Evolutionary conservation across 1,284 basidiomycete genomes (phyloP).

Genomic region (Fomes fomentarius): DNA sequence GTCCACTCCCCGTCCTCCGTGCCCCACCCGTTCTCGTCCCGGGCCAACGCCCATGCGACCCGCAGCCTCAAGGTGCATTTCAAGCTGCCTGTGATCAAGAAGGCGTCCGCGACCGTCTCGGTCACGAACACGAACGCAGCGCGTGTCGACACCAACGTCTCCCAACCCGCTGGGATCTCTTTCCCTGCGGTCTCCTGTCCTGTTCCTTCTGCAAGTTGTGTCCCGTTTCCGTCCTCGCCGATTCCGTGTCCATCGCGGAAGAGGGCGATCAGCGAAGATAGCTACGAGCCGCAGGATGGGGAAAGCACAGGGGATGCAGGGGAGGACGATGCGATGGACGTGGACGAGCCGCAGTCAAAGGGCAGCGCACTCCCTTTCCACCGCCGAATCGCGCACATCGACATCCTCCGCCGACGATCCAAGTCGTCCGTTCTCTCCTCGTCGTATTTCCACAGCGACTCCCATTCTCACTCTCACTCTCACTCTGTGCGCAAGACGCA

Average conservation of each 20-base stretch:
- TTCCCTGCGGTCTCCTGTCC: slow-evolving; percentile 9
- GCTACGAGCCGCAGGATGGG: slow-evolving; percentile 2
- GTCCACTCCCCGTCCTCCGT: slow-evolving; percentile 7
- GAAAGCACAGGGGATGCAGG: neutral
- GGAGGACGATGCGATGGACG: slow-evolving; percentile 5
- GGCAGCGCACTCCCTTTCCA: slow-evolving; percentile 2
- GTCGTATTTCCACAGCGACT: slow-evolving; percentile 27
- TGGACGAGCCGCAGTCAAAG: slow-evolving; percentile 2
- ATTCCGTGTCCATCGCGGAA: slow-evolving; percentile 27
- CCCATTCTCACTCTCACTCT: no score
- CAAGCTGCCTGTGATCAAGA: slow-evolving; percentile 23
- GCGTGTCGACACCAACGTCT: slow-evolving; percentile 15
- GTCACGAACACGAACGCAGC: slow-evolving; percentile 31
- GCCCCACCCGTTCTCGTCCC: slow-evolving; percentile 11
- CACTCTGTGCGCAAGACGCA: neutral
- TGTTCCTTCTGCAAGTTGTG: slow-evolving; percentile 18
- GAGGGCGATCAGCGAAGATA: slow-evolving; percentile 18
- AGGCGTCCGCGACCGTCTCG: slow-evolving; percentile 34
- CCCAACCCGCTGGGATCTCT: slow-evolving; percentile 1
- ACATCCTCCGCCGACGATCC: slow-evolving; percentile 26
- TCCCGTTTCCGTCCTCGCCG: slow-evolving; percentile 35
- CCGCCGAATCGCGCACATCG: slow-evolving; percentile 22
- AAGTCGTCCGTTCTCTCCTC: slow-evolving; percentile 30
- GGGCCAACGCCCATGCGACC: slow-evolving; percentile 12
- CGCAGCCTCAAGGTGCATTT: slow-evolving; percentile 21